Evolutionary conservation across 2,329 filamentous ascomycete genomes (phyloP).

Genomic region (Ceratocystis colombiana): DNA sequence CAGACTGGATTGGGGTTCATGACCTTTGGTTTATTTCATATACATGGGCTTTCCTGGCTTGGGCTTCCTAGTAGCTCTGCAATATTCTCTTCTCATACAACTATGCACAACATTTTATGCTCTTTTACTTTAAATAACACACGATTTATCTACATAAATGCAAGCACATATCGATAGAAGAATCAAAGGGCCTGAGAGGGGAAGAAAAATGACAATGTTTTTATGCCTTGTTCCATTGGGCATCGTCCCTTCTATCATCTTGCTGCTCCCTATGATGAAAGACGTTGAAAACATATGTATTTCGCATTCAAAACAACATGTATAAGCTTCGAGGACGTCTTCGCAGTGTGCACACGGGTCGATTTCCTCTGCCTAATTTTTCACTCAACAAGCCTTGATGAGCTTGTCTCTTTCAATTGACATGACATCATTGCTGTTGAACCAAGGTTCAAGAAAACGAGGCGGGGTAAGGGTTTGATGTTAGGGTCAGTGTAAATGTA

Average conservation of each 20-base stretch:
- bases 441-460: background rate
- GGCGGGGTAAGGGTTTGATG: background rate
- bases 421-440: background rate
- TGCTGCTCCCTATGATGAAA: no score
- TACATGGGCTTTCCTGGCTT: background rate
- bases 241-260: no score
- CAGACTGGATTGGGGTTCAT: background rate
- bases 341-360: no score
- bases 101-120: background rate
- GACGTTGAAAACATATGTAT: no score
- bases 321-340: background rate
- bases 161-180: background rate
- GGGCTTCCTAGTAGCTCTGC: background rate
- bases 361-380: no score
- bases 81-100: background rate
- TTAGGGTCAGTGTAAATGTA: background rate
- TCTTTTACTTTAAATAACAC: background rate
- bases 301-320: no score
- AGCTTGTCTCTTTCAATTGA: background rate
- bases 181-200: background rate
- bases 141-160: background rate
- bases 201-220: background rate
- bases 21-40: background rate
- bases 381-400: background rate
- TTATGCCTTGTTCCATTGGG: background rate